Conservation (phyloP, 2,329 filamentous ascomycete genomes). For the Rhynchosporium agropyri region DNA sequence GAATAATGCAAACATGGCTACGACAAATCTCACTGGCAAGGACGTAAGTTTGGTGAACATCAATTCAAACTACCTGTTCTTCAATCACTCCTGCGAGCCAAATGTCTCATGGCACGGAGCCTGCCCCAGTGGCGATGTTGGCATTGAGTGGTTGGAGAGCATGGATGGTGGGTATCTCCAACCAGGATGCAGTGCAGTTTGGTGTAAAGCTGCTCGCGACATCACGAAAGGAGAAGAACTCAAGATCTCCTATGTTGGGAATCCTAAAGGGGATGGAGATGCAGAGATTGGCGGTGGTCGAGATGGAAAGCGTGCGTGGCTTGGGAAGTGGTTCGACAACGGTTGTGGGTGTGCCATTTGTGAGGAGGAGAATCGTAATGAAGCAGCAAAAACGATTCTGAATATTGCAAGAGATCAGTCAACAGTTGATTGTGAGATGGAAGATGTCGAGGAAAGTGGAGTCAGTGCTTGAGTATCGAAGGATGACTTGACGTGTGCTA, state of each 20-base stretch:
- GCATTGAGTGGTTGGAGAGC: slow-evolving; percentile 18
- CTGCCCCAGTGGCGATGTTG: slow-evolving; percentile 9
- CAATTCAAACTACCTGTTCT: slow-evolving; percentile 38
- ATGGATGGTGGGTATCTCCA: slow-evolving; percentile 21
- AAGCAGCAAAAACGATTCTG: background rate
- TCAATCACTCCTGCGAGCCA: slow-evolving; percentile 39
- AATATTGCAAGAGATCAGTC: background rate
- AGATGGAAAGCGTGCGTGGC: slow-evolving; percentile 20
- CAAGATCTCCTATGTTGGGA: slow-evolving; percentile 38
- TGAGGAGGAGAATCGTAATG: slow-evolving; percentile 29
- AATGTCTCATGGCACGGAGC: slow-evolving; percentile 37
- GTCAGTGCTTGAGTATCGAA: background rate
- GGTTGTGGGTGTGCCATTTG: slow-evolving; percentile 38
- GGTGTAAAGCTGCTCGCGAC: slow-evolving; percentile 29
- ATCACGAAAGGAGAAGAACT: slow-evolving; percentile 38
- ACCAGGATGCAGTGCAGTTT: slow-evolving; percentile 32
- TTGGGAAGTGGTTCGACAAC: slow-evolving; percentile 38
- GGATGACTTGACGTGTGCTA: background rate
- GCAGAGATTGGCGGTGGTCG: slow-evolving; percentile 9
- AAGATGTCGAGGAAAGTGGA: background rate
- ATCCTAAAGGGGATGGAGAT: slow-evolving; percentile 25
- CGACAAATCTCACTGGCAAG: slow-evolving; percentile 12
- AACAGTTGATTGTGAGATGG: background rate
- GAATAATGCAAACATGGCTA: slow-evolving; percentile 37
- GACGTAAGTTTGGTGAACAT: slow-evolving; percentile 25